A percentile compares a stretch with the other conserved stretches of the same genome.
phyloP scores from a whole-genome alignment of 2,329 filamentous ascomycete species.

The Polychaeton citri region DNA sequence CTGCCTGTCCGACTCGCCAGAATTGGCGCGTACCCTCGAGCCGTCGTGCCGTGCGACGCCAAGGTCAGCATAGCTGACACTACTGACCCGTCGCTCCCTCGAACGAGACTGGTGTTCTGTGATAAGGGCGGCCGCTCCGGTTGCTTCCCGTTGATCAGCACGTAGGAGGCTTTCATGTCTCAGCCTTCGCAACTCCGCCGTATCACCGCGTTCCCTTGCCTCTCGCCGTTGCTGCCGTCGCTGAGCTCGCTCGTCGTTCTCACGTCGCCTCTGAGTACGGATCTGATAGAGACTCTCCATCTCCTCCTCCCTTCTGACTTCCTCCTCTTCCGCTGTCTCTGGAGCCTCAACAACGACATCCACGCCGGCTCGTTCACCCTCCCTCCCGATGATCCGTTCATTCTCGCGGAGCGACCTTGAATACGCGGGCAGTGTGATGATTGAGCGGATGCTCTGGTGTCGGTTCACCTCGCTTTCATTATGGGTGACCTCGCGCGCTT shows the following conservation, averaged over 20 bases:
- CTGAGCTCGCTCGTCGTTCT: slow-evolving; percentile 65
- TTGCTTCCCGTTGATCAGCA: slow-evolving; percentile 26
- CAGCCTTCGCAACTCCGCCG: slow-evolving; percentile 53
- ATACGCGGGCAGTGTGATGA: slow-evolving; percentile 87
- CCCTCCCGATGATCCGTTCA: slow-evolving; percentile 73
- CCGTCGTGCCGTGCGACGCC: slow-evolving; percentile 68
- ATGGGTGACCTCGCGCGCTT: slow-evolving; percentile 9
- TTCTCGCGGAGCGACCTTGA: slow-evolving; percentile 56
- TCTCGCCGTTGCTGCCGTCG: slow-evolving; percentile 56
- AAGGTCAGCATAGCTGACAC: slow-evolving; percentile 63
- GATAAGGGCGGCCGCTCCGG: slow-evolving; percentile 32
- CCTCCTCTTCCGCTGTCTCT: slow-evolving; percentile 65
- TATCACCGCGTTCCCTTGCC: slow-evolving; percentile 59
- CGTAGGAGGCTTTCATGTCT: slow-evolving; percentile 42
- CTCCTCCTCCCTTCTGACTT: slow-evolving; percentile 66
- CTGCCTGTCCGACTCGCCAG: slow-evolving; percentile 56
- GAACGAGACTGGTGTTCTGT: slow-evolving; percentile 47
- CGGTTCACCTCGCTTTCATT: slow-evolving; percentile 48
- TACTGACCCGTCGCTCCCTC: slow-evolving; percentile 56
- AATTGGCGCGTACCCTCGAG: slow-evolving; percentile 59
- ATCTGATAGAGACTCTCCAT: slow-evolving; percentile 93
- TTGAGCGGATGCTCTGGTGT: slow-evolving; percentile 76
- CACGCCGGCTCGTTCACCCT: slow-evolving; percentile 83
- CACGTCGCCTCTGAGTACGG: slow-evolving; percentile 59
- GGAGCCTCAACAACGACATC: slow-evolving; percentile 82